Percentiles rank a stretch among this genome's conserved stretches.
phyloP scores from a whole-genome alignment of 495 filamentous ascomycete species.

The Apiosordaria backusii region DNA sequence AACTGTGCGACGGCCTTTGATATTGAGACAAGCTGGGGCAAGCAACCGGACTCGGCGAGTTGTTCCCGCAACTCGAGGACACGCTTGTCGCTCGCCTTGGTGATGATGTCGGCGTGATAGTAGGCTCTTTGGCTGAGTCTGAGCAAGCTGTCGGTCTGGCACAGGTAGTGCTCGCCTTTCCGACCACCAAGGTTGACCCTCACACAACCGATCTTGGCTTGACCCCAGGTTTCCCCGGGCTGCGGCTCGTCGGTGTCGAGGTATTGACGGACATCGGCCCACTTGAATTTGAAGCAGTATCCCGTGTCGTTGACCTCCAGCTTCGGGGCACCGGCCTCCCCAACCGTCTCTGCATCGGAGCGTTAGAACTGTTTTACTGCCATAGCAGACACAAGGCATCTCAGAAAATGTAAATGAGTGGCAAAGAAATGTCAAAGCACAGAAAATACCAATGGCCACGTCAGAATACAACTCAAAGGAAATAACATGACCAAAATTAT shows the following conservation, averaged over 20 bases:
- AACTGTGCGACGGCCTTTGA: constrained; percentile 86
- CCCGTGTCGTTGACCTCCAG: background rate
- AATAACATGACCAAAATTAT: background rate
- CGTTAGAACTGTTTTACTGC: background rate
- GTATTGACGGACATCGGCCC: constrained; percentile 58
- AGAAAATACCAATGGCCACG: background rate
- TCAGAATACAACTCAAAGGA: background rate
- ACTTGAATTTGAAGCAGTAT: constrained; percentile 63
- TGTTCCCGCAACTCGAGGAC: constrained; percentile 67
- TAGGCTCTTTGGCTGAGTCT: constrained; percentile 49
- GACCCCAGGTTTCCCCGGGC: constrained; percentile 2
- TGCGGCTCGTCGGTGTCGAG: constrained; percentile 30
- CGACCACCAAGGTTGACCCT: constrained; percentile 66
- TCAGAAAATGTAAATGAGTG: background rate
- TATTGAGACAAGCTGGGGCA: constrained; percentile 68
- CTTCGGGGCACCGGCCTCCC: background rate
- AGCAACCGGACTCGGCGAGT: constrained; percentile 52
- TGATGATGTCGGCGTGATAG: constrained; percentile 71
- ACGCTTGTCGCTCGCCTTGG: constrained; percentile 69
- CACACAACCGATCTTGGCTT: constrained; percentile 13
- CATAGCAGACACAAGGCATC: too few species aligned
- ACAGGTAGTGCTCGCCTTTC: constrained; percentile 72
- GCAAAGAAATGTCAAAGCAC: background rate
- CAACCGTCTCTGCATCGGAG: background rate
- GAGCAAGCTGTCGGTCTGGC: constrained; percentile 81